Evolutionary conservation across 2,329 filamentous ascomycete genomes (phyloP), one percentile per base, ranked within the genome.

Genomic region (Albifimbria verrucaria): DNA sequence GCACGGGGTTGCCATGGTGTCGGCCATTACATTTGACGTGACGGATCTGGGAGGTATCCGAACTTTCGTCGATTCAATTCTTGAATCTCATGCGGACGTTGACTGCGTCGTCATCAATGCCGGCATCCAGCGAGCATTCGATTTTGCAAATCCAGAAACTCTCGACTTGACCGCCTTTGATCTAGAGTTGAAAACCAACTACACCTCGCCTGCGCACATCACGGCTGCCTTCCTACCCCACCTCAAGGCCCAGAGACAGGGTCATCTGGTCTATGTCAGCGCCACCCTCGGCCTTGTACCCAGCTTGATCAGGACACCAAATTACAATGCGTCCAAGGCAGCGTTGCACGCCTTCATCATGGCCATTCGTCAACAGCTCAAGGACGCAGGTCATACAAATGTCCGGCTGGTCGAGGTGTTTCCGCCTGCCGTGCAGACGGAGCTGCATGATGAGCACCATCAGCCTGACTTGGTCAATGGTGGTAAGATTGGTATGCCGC

Each of bases 61-160:
- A 10, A 17, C 17, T 12, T 63, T 66, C 32, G 59, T 63, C 18
- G 26, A 56, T 5, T 43, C 47, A 4, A 51, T 65, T 4, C 50
- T 25, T 1, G 28, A 39, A 21, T 54, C 54, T 1, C 49, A 62
- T 28, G 59, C 61, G 1, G 62, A 61, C 52, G 32, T 63, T 18
- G 59, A 85, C 66, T 77, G 75, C 57, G 62, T 87, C 23, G 65
- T 86, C 51, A 67, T 86, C 49, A 85, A 85, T 62, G 77, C 82
- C 0, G 82, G 81, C 9, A 71, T 81, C 26, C 81, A 86, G 62
- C 68, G 70, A 24, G 62, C 61, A 1, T 65, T 79, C 60, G 39
- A 69, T 62, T 51, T 65, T 56, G 28, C 55, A 6, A 51, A 51
- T 21, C 62, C 62, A 4, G 57, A 59, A 45, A 51, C 52, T 18